Percentiles rank a stretch among this genome's conserved stretches.
Conservation (phyloP, 441 rosid genomes). For the Populus hybrid region DNA sequence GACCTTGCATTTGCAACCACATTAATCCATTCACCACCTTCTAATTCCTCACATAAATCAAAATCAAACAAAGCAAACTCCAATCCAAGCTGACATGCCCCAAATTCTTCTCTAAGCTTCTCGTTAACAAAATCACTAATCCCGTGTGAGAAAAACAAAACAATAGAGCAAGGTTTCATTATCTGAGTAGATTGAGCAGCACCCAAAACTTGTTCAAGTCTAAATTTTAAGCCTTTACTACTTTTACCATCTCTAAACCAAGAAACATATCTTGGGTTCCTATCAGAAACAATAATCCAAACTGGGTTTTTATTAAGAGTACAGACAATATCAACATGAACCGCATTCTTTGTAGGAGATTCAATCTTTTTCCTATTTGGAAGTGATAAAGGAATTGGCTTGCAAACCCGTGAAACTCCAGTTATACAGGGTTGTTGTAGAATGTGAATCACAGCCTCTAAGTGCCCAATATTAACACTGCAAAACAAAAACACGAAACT, state of each 20-base stretch:
- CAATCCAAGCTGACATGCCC: constrained; percentile 41
- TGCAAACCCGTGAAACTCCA: constrained; percentile 84
- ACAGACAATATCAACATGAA: constrained; percentile 74
- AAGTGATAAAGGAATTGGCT: constrained; percentile 41
- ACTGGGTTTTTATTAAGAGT: constrained; percentile 55
- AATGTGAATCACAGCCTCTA: constrained; percentile 67
- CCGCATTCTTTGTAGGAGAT: constrained; percentile 16
- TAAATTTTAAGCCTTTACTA: constrained; percentile 48
- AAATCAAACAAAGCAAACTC: constrained; percentile 33
- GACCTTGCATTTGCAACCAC: constrained; percentile 38
- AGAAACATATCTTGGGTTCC: constrained; percentile 53
- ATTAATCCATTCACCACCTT: constrained; percentile 54
- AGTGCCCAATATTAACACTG: constrained; percentile 80
- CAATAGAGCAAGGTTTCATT: constrained; percentile 53
- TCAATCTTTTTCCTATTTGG: constrained; percentile 8
- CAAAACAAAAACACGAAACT: constrained; percentile 1
- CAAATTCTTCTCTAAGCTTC: constrained; percentile 43
- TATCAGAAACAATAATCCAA: constrained; percentile 64
- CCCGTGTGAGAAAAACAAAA: constrained; percentile 74
- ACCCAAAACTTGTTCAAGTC: constrained; percentile 43
- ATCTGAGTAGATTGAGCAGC: constrained; percentile 49
- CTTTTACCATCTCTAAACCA: constrained; percentile 37
- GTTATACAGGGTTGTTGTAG: constrained; percentile 53
- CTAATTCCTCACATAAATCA: constrained; percentile 44
- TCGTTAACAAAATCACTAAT: constrained; percentile 31